Conservation (phyloP, 2,329 filamentous ascomycete genomes). For the Plenodomus biglobosus region DNA sequence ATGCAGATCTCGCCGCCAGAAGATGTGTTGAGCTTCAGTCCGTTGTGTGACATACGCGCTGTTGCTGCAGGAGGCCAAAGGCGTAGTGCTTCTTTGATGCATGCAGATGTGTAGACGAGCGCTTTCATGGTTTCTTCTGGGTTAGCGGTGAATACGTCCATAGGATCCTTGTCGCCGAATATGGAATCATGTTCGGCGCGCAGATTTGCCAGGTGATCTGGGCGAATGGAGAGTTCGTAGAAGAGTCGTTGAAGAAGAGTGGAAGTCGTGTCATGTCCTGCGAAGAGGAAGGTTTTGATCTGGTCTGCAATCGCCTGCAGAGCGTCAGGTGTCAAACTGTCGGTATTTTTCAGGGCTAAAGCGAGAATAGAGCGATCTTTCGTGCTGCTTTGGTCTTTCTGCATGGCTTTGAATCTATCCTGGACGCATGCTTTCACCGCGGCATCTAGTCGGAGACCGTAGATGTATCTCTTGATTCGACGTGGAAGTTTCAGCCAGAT, state of each 20-base stretch:
- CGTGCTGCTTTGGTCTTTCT: conserved; percentile 14
- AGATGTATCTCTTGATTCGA: conserved; percentile 21
- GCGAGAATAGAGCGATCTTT: conserved; percentile 39
- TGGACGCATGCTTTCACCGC: conserved; percentile 31
- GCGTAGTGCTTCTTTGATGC: conserved; percentile 58
- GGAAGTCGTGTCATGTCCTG: conserved; percentile 52
- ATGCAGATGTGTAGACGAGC: conserved; percentile 56
- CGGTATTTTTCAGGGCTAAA: conserved; percentile 35
- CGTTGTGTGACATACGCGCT: conserved; percentile 44
- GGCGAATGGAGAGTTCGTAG: conserved; percentile 37
- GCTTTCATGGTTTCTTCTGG: conserved; percentile 52
- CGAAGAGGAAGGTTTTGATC: conserved; percentile 50
- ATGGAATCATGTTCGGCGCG: conserved; percentile 56
- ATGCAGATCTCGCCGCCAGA: conserved; percentile 48
- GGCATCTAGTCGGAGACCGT: conserved; percentile 25
- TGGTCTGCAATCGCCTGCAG: conserved; percentile 44
- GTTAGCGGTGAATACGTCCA: conserved; percentile 44
- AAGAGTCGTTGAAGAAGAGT: conserved; percentile 37
- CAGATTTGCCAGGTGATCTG: conserved; percentile 36
- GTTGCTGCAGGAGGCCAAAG: conserved; percentile 55
- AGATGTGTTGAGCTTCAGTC: conserved; percentile 48
- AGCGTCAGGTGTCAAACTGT: conserved; percentile 40
- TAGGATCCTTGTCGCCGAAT: conserved; percentile 51
- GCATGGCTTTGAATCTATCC: conserved; percentile 29
- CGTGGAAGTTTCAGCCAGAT: conserved; percentile 25